A percentile compares a stretch with the other conserved stretches of the same genome.
Conservation (phyloP, 768 basidiomycete species). For the Lactarius quietus region DNA sequence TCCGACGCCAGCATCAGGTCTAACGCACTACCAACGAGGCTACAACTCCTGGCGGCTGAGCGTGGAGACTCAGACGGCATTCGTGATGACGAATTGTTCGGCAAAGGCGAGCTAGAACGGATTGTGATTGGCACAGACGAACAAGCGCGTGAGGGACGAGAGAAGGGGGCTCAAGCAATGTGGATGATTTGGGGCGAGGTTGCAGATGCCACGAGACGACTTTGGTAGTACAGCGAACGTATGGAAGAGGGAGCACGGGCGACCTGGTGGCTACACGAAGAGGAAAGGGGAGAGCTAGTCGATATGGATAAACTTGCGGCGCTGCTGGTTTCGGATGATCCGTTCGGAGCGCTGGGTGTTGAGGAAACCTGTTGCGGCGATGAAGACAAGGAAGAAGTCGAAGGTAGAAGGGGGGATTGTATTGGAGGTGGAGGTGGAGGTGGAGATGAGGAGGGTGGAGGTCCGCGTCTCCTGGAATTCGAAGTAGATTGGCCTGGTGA, state of each 20-base stretch:
- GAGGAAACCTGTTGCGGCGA: background rate
- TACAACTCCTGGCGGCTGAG: too few relatives aligned
- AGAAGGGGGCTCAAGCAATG: too few relatives aligned
- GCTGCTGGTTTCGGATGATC: conserved; percentile 38
- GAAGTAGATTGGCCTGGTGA: background rate
- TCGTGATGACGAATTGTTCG: too few relatives aligned
- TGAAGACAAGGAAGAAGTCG: background rate
- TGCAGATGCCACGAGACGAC: conserved; percentile 1
- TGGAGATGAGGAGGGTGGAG: conserved; percentile 8
- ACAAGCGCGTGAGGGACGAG: conserved; percentile 21
- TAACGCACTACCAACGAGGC: too few relatives aligned
- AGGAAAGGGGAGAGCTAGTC: conserved; percentile 42
- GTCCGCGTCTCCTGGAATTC: background rate
- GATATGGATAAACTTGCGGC: conserved; percentile 55
- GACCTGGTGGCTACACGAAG: conserved; percentile 24
- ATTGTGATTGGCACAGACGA: conserved; percentile 46
- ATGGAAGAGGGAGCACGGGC: conserved; percentile 23
- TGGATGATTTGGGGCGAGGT: conserved; percentile 20
- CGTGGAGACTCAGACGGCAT: too few relatives aligned
- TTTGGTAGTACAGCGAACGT: conserved; percentile 11
- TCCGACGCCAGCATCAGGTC: too few relatives aligned
- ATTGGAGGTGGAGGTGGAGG: background rate
- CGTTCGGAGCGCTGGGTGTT: background rate
- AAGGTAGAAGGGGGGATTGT: too few relatives aligned
- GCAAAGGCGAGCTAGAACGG: conserved; percentile 61